Base-by-base conservation (phyloP, 805 yeast genomes). In the Sungouiozyma ichnusensis region DNA sequence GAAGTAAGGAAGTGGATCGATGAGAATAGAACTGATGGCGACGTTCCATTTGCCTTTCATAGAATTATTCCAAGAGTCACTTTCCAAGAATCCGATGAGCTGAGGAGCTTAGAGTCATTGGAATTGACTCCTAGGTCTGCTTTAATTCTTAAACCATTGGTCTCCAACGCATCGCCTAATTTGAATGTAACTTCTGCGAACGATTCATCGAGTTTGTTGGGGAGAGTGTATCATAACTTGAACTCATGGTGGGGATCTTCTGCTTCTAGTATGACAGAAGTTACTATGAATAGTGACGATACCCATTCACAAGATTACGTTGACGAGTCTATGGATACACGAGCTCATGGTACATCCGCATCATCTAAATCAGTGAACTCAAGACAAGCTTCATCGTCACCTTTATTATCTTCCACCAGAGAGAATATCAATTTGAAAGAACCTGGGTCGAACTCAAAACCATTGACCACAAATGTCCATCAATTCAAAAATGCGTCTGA, bases 71-170 rank as follows among this genome's bases (percentile, higher is more conserved):
- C 85, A 16, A 72, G 83, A 44, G 69, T 75, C 4, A 73, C 81
- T 0, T 86, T 81, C 46, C 64, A 77, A 2, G 72, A 70, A 3
- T 72, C 76, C 0, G 82, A 81, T 39, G 90, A 86, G 50, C 68
- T 69, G 43, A 62, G 63, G 44, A 62, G 77, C 2, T 64, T 87
- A 33, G 57, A 56, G 19, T 71, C 67, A 3, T 64, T 87, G 42
- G 77, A 76, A 17, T 64, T 87, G 40, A 69, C 74, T 14, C 88
- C 90, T 2, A 68, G 94, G 44, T 79, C 94, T 9, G 85, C 82
- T 0, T 60, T 87, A 38, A 78, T 85, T 18, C 64, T 87, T 48
- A 82, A 83, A 54, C 88, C 92, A 0, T 65, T 69, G 24, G 54
- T 54, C 18, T 56, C 57, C 20, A 57, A 51, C 33, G 11, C 6